Conservation (phyloP, 208 protist genomes). For the Crithidia bombi region DNA sequence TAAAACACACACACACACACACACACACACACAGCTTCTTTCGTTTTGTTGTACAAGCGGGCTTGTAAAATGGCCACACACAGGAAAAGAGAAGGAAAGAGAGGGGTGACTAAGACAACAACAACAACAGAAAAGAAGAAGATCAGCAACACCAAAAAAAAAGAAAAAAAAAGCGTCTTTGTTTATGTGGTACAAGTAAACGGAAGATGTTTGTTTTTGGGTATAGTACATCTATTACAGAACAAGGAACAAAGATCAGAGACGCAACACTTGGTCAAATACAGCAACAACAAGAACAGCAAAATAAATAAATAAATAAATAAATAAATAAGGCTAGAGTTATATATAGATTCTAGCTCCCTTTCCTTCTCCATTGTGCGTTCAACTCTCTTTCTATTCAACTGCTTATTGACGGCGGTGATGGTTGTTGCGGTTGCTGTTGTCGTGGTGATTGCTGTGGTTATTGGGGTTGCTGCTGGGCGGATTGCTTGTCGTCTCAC, state of each 20-base stretch:
- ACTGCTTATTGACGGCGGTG: slow-evolving; percentile 20
- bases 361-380: not conserved
- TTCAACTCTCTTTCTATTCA: not conserved
- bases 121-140: not conserved
- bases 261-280: not conserved
- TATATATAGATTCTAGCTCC: not conserved
- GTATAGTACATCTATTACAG: slow-evolving; percentile 16
- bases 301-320: slow-evolving; percentile 1
- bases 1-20: slow-evolving; percentile 1
- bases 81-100: not conserved
- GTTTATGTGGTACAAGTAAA: slow-evolving; percentile 3
- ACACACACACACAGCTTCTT: slow-evolving; percentile 1
- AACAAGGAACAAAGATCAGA: not conserved
- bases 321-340: not conserved
- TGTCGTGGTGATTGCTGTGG: slow-evolving; percentile 17
- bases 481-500: slow-evolving; percentile 14
- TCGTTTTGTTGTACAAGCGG: not conserved
- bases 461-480: slow-evolving; percentile 11
- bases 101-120: not conserved
- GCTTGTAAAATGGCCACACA: not conserved
- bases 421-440: slow-evolving; percentile 15
- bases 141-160: slow-evolving; percentile 4
- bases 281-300: not conserved
- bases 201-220: slow-evolving; percentile 3
- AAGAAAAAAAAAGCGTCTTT: slow-evolving; percentile 20